phyloP scores from a whole-genome alignment of 1,284 basidiomycete genomes.

The Puccinia hordei region DNA sequence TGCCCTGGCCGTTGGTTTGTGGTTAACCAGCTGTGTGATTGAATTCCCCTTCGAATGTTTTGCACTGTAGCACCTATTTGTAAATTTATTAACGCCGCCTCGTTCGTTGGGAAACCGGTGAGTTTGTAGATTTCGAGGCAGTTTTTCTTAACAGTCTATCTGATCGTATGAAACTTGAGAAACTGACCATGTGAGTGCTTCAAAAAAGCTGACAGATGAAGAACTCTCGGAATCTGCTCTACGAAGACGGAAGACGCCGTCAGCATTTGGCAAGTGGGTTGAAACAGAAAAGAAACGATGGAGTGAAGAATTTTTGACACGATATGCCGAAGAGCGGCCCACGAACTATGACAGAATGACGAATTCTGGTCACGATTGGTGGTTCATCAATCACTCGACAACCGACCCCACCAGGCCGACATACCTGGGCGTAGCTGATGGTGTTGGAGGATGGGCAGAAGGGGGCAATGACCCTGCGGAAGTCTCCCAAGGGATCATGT shows the following conservation, averaged over 20 bases:
- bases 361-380: slow-evolving; percentile 48
- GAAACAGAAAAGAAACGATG: slow-evolving; percentile 12
- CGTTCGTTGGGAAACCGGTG: slow-evolving; percentile 32
- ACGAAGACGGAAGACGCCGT: background rate
- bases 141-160: background rate
- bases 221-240: background rate
- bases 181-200: background rate
- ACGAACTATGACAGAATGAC: slow-evolving; percentile 15
- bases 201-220: slow-evolving; percentile 6
- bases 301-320: background rate
- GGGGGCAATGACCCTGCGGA: slow-evolving; percentile 40
- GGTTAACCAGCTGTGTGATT: background rate
- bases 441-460: slow-evolving; percentile 45
- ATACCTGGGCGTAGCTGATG: slow-evolving; percentile 42
- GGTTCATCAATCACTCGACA: slow-evolving; percentile 32
- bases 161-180: background rate
- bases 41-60: background rate
- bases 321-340: background rate
- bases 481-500: slow-evolving; percentile 45
- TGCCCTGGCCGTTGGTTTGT: background rate
- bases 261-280: slow-evolving; percentile 32
- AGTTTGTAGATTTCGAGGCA: background rate
- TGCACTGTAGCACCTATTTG: background rate
- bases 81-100: slow-evolving; percentile 28
- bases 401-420: background rate